Percentiles rank a stretch among this genome's conserved stretches.
phyloP scores from a whole-genome alignment of 768 basidiomycete species.

The Scleroderma citrinum region DNA sequence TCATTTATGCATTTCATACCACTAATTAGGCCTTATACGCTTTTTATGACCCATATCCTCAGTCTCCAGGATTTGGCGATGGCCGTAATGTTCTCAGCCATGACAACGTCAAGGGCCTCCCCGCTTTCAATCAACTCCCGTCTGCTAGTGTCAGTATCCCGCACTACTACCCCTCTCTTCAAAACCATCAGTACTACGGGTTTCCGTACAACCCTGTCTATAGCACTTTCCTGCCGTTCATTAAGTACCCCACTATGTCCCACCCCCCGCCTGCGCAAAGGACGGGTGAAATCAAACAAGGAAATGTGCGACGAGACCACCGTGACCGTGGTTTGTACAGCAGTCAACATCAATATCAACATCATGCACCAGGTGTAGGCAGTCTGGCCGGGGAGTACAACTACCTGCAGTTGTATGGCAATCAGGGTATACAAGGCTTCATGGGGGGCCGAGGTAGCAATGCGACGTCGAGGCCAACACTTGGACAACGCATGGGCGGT shows the following conservation, averaged over 20 bases:
- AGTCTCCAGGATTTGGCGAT: conserved; percentile 56
- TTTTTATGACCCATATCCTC: conserved; percentile 73
- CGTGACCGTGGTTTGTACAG: conserved; percentile 63
- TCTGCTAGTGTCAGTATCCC: conserved; percentile 37
- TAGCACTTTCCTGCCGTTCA: conserved; percentile 57
- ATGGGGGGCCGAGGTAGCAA: conserved; percentile 49
- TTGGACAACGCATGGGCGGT: conserved; percentile 39
- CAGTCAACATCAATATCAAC: conserved; percentile 27
- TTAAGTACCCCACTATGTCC: conserved; percentile 76
- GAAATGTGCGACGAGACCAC: conserved; percentile 52
- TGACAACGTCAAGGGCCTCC: conserved; percentile 71
- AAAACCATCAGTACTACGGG: conserved; percentile 67
- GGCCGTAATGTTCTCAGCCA: conserved; percentile 58
- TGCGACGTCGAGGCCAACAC: conserved; percentile 41
- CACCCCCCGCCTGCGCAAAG: conserved; percentile 65
- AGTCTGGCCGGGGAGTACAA: conserved; percentile 41
- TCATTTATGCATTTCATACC: conserved; percentile 6
- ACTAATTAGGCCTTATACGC: conserved; percentile 37
- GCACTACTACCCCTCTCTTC: conserved; percentile 64
- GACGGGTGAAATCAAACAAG: conserved; percentile 60
- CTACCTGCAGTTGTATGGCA: conserved; percentile 40
- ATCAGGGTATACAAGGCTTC: conserved; percentile 63
- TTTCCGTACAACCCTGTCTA: conserved; percentile 59
- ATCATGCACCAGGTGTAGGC: conserved; percentile 40
- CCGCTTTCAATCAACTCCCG: conserved; percentile 51